Evolutionary conservation across 1,284 basidiomycete species (phyloP), one percentile per base, ranked within the genome.

Genomic region (Blastosporella zonata): DNA sequence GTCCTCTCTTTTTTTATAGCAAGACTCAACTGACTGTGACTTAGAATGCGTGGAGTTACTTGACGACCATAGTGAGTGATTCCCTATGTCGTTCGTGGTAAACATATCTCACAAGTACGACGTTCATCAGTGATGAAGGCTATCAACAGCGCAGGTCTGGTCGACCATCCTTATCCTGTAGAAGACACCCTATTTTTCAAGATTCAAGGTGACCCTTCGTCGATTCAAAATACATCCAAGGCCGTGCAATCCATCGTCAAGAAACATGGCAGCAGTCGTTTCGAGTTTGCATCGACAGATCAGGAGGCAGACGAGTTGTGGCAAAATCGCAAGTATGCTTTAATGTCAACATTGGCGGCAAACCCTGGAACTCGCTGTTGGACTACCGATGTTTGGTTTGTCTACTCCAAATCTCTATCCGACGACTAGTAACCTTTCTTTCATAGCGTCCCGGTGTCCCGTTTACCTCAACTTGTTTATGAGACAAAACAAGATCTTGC

Each of bases 131-230:
- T 90, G 78, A 90, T 93, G 82, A 67, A 73, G 29, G 88, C 84
- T 60, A 86, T 93, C 64, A 93, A 93, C 64, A 63, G 67, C 10
- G 80, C 73, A 1, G 82, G 84, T 17, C 63, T 83, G 20, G 65
- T 80, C 29, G 75, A 78, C 27, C 71, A 69, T 40, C 73, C 78
- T 10, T 90, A 87, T 66, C 83, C 84, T 13, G 83, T 85, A 28
- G 72, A 77, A 57, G 91, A 93, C 59, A 86, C 86, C 0, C 76
- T 96, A 10, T 94, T 95, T 71, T 90, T 97, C 75, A 97, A 96
- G 67, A 81, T 95, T 46, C 91, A 93, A 67, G 83, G 84, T 8
- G 81, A 89, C 29, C 70, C 78, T 1, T 68, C 73, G 2, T 74
- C 81, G 3, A 84, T 92, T 56, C 65, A 79, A 15, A 74, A 79